A percentile compares a stretch with the other conserved stretches of the same genome.
Evolutionary conservation across 768 basidiomycete species (phyloP).

Genomic region (Lactarius sanguifluus): DNA sequence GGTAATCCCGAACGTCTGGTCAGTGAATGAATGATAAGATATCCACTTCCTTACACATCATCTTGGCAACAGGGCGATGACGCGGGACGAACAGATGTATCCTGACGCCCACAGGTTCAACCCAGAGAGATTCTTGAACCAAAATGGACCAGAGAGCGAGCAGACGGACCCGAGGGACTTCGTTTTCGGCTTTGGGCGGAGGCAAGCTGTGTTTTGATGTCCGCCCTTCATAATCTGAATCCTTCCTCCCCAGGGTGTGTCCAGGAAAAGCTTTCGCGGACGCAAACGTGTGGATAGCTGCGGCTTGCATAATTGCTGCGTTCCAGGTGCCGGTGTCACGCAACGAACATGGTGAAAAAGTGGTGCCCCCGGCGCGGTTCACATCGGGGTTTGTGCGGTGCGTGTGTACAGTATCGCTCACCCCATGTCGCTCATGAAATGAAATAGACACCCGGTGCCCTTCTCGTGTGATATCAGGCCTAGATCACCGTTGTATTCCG

Average conservation of each 20-base stretch:
- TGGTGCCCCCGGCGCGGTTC: conserved; percentile 20
- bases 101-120: conserved; percentile 20
- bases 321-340: conserved; percentile 21
- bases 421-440: not conserved
- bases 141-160: conserved; percentile 4
- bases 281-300: conserved; percentile 28
- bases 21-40: not conserved
- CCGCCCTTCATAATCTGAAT: not conserved
- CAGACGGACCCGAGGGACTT: conserved; percentile 24
- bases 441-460: conserved; percentile 30
- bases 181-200: conserved; percentile 30
- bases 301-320: conserved; percentile 25
- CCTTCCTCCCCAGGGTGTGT: conserved; percentile 17
- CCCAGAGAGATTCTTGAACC: conserved; percentile 30
- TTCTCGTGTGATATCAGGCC: conserved; percentile 31
- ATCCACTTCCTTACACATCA: not conserved
- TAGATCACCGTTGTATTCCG: conserved; percentile 24
- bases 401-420: not conserved
- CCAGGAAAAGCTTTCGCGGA: conserved; percentile 30
- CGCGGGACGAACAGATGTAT: conserved; percentile 26
- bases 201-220: conserved; percentile 11
- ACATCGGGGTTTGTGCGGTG: conserved; percentile 30
- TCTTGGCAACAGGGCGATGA: conserved; percentile 28
- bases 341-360: conserved; percentile 25
- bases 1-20: conserved; percentile 31